Evolutionary conservation across 116 monocot genomes (phyloP).

Genomic region (Papilionanthe hybrid): DNA sequence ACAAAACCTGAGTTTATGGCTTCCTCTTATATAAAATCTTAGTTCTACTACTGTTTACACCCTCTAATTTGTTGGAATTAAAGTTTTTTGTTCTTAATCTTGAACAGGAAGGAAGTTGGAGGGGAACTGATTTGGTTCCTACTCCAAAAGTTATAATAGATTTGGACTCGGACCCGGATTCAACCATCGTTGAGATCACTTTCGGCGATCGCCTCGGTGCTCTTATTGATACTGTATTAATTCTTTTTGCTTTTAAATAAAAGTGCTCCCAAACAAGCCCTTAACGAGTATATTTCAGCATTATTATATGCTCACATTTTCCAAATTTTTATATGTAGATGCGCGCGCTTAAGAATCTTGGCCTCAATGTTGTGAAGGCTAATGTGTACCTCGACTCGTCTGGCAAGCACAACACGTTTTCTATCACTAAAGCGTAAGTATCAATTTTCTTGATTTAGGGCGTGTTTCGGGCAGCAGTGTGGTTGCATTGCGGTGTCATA

Average conservation of each 20-base stretch:
- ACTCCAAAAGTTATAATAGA: slow-evolving; percentile 90
- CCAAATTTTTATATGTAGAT: slow-evolving; percentile 56
- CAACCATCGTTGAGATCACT: slow-evolving; percentile 87
- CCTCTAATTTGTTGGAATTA: slow-evolving; percentile 5
- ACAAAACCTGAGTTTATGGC: too few species aligned
- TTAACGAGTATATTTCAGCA: too few species aligned
- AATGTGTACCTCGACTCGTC: slow-evolving; percentile 87
- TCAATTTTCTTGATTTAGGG: neutral
- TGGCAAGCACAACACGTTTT: slow-evolving; percentile 90
- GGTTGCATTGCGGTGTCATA: too few species aligned
- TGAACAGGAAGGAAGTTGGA: slow-evolving; percentile 66
- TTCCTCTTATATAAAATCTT: too few species aligned
- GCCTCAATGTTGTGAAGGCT: slow-evolving; percentile 92
- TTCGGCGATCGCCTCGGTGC: slow-evolving; percentile 94
- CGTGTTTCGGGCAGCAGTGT: neutral
- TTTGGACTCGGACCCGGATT: slow-evolving; percentile 87
- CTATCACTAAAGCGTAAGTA: slow-evolving; percentile 80
- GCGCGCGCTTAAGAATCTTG: slow-evolving; percentile 69
- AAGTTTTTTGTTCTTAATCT: slow-evolving; percentile 9
- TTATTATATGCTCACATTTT: too few species aligned
- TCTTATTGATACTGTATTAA: slow-evolving; percentile 90
- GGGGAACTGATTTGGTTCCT: slow-evolving; percentile 55
- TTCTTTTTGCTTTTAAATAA: neutral
- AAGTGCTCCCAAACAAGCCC: too few species aligned
- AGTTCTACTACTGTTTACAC: too few species aligned